Percentiles rank a stretch among this genome's conserved stretches.
phyloP scores from a whole-genome alignment of 352 stramenopile genomes.

The Phytophthora fragariae region DNA sequence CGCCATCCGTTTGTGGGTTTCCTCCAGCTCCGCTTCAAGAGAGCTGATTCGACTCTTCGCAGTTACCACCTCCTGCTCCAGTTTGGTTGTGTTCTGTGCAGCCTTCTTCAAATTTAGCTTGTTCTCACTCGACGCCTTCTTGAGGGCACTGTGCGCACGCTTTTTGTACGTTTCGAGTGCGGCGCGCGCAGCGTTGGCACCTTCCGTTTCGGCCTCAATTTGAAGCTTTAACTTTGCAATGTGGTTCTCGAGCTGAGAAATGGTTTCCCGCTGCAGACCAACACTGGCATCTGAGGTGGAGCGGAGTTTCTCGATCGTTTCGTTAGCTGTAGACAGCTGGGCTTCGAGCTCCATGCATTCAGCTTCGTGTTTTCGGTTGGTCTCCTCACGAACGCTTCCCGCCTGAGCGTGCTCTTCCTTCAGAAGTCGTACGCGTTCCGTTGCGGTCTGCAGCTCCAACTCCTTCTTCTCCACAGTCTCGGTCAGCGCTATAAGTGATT shows the following conservation, averaged over 20 bases:
- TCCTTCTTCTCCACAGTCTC: slow-evolving; percentile 39
- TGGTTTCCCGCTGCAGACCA: slow-evolving; percentile 23
- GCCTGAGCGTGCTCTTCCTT: slow-evolving; percentile 26
- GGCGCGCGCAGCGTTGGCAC: slow-evolving; percentile 48
- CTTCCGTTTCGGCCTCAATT: slow-evolving; percentile 62
- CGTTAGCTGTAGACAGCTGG: slow-evolving; percentile 43
- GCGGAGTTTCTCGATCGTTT: slow-evolving; percentile 46
- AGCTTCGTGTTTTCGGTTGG: slow-evolving; percentile 26
- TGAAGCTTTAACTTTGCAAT: slow-evolving; percentile 40
- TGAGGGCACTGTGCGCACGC: slow-evolving; percentile 73
- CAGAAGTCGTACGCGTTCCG: slow-evolving; percentile 13
- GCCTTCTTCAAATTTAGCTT: slow-evolving; percentile 68
- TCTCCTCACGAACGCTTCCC: slow-evolving; percentile 25
- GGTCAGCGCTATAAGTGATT: slow-evolving; percentile 22
- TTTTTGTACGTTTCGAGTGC: slow-evolving; percentile 88
- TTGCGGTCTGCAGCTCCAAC: slow-evolving; percentile 20
- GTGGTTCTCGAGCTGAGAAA: slow-evolving; percentile 41
- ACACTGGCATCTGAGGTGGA: slow-evolving; percentile 20
- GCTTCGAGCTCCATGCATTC: slow-evolving; percentile 35
- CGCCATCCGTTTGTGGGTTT: slow-evolving; percentile 32
- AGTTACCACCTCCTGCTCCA: slow-evolving; percentile 54
- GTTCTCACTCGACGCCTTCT: slow-evolving; percentile 77
- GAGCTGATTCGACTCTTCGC: slow-evolving; percentile 46
- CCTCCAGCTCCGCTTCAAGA: slow-evolving; percentile 49
- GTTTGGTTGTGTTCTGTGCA: slow-evolving; percentile 46